phyloP scores from a whole-genome alignment of 164 flowering plant genomes.

The Aristolochia contorta region DNA sequence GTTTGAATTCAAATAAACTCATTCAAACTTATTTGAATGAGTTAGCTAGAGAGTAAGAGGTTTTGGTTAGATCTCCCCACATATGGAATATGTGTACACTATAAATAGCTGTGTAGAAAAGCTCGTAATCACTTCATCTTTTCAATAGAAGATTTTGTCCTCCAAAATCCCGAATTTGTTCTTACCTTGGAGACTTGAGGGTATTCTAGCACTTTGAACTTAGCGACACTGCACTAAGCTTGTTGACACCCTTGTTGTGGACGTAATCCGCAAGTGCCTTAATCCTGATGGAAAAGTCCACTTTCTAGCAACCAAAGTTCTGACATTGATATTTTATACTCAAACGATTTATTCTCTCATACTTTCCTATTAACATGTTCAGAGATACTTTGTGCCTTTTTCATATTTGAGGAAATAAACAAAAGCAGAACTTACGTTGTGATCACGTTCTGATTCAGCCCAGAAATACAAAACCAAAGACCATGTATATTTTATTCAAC shows the following conservation, averaged over 20 bases:
- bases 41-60: too few species aligned
- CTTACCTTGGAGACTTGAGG: too few species aligned
- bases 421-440: background rate
- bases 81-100: too few species aligned
- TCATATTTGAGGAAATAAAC: background rate
- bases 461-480: background rate
- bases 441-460: conserved; percentile 4
- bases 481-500: background rate
- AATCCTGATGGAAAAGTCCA: conserved; percentile 56
- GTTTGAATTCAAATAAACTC: too few species aligned
- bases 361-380: background rate
- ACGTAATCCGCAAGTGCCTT: conserved; percentile 63
- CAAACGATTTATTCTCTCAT: background rate
- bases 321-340: conserved; percentile 7
- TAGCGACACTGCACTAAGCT: too few species aligned
- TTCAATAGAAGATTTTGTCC: too few species aligned
- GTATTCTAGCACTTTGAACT: too few species aligned
- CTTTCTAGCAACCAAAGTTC: conserved; percentile 42
- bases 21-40: too few species aligned
- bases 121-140: too few species aligned
- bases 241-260: conserved; percentile 54
- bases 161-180: too few species aligned
- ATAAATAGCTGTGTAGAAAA: too few species aligned
- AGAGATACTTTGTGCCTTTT: background rate
- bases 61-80: too few species aligned